phyloP scores from a whole-genome alignment of 148 eudicot genomes.

The Vaccinium macrocarpon region DNA sequence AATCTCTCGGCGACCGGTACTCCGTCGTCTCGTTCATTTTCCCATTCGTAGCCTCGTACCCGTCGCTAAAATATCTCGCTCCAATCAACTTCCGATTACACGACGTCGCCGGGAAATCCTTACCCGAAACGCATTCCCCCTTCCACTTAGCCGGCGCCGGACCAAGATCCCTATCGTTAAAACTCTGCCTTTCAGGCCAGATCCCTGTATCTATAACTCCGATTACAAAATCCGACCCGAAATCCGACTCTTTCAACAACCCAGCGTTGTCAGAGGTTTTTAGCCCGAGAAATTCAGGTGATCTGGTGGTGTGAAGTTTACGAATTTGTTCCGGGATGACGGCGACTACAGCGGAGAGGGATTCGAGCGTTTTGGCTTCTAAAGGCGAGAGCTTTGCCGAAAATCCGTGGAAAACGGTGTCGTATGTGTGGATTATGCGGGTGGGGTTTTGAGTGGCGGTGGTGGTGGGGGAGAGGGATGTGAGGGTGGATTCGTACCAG shows the following conservation, averaged over 20 bases:
- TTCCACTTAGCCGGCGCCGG: conserved; percentile 67
- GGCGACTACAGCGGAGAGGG: conserved; percentile 39
- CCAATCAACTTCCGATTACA: conserved; percentile 86
- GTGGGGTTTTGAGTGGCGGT: not conserved
- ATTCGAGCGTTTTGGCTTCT: conserved; percentile 46
- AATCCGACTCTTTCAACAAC: conserved; percentile 74
- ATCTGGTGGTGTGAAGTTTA: conserved; percentile 66
- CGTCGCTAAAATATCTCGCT: conserved; percentile 57
- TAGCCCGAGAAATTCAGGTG: conserved; percentile 78
- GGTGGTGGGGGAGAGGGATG: conserved; percentile 31
- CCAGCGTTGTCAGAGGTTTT: conserved; percentile 39
- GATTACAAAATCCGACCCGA: conserved; percentile 84
- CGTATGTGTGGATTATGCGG: conserved; percentile 57
- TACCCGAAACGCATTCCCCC: conserved; percentile 46
- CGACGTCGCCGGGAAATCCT: conserved; percentile 27
- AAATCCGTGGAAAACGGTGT: conserved; percentile 84
- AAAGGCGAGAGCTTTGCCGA: conserved; percentile 55
- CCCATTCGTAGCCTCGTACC: conserved; percentile 76
- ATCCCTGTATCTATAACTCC: conserved; percentile 90
- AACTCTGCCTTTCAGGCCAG: conserved; percentile 84
- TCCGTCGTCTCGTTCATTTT: conserved; percentile 69
- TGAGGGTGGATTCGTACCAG: conserved; percentile 80
- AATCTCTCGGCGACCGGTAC: conserved; percentile 60
- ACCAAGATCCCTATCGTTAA: conserved; percentile 52
- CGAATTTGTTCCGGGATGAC: conserved; percentile 80